phyloP scores from a whole-genome alignment of 2,329 filamentous ascomycete genomes.

The Cordyceps pruinosa region DNA sequence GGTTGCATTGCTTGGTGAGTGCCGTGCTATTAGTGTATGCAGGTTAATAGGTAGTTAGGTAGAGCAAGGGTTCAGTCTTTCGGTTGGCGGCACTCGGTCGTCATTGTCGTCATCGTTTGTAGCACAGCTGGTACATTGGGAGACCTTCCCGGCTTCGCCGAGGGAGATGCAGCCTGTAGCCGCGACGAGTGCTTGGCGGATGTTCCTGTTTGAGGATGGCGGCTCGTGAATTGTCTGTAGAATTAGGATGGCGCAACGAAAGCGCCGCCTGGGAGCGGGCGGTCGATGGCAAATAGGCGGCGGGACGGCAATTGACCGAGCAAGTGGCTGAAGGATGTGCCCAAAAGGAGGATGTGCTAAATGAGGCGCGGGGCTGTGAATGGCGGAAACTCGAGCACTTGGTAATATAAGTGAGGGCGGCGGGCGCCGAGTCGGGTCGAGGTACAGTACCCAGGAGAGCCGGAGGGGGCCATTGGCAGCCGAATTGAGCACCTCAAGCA shows the following conservation, averaged over 20 bases:
- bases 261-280: not conserved
- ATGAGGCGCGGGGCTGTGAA: not conserved
- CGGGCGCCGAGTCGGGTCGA: not conserved
- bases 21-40: not conserved
- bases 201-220: not conserved
- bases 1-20: conserved; percentile 6
- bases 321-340: not conserved
- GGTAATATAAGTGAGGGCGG: too few relatives aligned
- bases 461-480: not conserved
- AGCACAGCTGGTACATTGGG: not conserved
- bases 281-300: not conserved
- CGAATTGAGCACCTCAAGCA: not conserved
- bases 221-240: not conserved
- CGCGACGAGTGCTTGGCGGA: not conserved
- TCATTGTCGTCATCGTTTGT: not conserved
- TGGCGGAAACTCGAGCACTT: not conserved
- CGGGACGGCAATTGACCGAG: not conserved
- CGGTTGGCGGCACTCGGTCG: not conserved
- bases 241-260: not conserved
- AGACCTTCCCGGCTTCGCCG: not conserved
- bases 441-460: conserved; percentile 4
- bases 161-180: not conserved
- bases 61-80: not conserved
- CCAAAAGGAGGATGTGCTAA: not conserved
- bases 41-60: not conserved